phyloP scores from a whole-genome alignment of 176 grass and related monocot species.

The Hsuehochloa calcarea region DNA sequence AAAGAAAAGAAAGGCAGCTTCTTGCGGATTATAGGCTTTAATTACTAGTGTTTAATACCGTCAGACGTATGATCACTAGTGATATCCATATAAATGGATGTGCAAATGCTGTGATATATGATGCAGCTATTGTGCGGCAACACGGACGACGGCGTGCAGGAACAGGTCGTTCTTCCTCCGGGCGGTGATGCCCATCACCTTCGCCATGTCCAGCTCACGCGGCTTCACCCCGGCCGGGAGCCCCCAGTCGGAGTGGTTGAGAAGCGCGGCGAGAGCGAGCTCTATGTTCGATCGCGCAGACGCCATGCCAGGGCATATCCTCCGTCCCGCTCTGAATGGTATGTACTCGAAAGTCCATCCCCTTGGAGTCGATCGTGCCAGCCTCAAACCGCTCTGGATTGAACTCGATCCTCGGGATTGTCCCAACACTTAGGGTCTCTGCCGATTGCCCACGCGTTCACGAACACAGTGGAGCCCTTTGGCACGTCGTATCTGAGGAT shows the following conservation, averaged over 20 bases:
- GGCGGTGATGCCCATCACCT: background rate
- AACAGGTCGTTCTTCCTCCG: background rate
- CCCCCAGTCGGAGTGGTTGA: conserved; percentile 19
- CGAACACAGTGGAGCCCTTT: background rate
- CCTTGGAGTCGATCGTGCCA: background rate
- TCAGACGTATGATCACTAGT: too few species aligned
- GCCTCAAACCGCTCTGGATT: conserved; percentile 3
- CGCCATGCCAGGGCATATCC: background rate
- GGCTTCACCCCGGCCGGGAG: background rate
- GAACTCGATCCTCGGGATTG: background rate
- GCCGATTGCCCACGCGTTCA: background rate
- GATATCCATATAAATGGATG: too few species aligned
- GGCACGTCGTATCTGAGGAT: conserved; percentile 46
- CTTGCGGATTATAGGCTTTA: too few species aligned
- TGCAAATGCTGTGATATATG: too few species aligned
- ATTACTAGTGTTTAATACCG: too few species aligned
- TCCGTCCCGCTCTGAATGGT: background rate
- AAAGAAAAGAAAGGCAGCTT: too few species aligned
- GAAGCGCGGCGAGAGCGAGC: background rate
- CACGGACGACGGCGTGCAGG: background rate
- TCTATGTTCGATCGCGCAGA: conserved; percentile 17
- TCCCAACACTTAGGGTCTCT: background rate
- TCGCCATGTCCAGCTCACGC: background rate
- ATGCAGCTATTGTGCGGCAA: too few species aligned
- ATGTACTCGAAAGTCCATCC: background rate